Evolutionary conservation across 2,329 filamentous ascomycete genomes (phyloP).

Genomic region (Scleromitrula shiraiana): DNA sequence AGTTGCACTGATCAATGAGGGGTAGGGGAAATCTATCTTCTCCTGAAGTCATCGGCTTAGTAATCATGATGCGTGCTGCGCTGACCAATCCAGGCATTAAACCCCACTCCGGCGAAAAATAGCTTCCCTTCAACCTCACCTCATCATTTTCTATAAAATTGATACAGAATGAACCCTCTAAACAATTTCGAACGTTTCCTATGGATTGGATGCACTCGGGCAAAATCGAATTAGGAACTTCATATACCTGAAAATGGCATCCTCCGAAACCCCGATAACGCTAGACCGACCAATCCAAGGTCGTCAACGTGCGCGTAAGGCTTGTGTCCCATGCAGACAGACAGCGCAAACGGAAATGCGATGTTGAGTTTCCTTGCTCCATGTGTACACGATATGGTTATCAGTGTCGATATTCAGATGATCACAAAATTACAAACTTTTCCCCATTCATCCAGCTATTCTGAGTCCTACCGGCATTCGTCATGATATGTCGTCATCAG

Average conservation of each 20-base stretch:
- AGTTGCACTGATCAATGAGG: too few relatives aligned
- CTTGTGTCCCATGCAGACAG: conserved; percentile 21
- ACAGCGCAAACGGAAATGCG: conserved; percentile 23
- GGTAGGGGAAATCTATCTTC: too few relatives aligned
- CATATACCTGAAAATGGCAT: not conserved
- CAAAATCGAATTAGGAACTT: not conserved
- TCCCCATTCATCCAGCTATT: not conserved
- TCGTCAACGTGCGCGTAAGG: conserved; percentile 19
- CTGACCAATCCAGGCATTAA: not conserved
- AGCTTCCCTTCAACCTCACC: not conserved
- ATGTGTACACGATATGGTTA: conserved; percentile 22
- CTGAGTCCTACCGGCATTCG: not conserved
- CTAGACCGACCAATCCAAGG: not conserved
- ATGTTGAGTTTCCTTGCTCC: conserved; percentile 19
- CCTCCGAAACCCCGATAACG: conserved; percentile 12
- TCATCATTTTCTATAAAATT: not conserved
- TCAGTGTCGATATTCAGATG: conserved; percentile 17
- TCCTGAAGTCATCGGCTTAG: too few relatives aligned
- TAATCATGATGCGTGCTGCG: too few relatives aligned
- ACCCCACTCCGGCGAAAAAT: not conserved
- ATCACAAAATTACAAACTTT: not conserved
- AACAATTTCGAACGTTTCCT: too few relatives aligned
- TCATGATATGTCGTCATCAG: not conserved
- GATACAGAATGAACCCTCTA: not conserved
- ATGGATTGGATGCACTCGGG: too few relatives aligned